Conservation (phyloP, 441 rosid species). For the Gossypium davidsonii region DNA sequence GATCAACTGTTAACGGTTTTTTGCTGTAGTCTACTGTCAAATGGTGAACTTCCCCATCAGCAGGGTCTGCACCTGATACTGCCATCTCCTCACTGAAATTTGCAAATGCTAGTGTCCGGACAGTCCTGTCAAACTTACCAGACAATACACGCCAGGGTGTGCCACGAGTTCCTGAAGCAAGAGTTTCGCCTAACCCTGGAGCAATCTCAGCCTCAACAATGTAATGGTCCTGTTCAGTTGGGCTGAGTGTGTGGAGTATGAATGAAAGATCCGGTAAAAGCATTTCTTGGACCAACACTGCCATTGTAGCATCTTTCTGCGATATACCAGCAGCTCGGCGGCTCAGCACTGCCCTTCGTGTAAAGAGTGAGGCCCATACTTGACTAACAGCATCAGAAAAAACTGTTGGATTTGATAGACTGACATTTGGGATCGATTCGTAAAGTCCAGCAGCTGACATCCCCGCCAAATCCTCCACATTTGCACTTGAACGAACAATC, state of each 20-base stretch:
- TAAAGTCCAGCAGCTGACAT: slow-evolving; percentile 98
- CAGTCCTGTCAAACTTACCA: slow-evolving; percentile 71
- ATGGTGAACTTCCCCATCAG: slow-evolving; percentile 61
- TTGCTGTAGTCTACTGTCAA: slow-evolving; percentile 80
- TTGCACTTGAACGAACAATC: slow-evolving; percentile 95
- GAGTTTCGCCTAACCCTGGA: slow-evolving; percentile 86
- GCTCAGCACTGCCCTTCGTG: slow-evolving; percentile 86
- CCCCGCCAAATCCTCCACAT: slow-evolving; percentile 88
- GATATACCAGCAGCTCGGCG: slow-evolving; percentile 74
- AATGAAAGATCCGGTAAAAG: slow-evolving; percentile 84
- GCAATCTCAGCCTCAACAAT: slow-evolving; percentile 88
- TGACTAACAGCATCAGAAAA: slow-evolving; percentile 59
- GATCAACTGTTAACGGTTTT: slow-evolving; percentile 75
- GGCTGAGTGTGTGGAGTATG: slow-evolving; percentile 89
- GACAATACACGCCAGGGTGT: slow-evolving; percentile 86
- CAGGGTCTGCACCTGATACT: slow-evolving; percentile 55
- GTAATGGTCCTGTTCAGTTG: slow-evolving; percentile 57
- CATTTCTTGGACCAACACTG: slow-evolving; percentile 91
- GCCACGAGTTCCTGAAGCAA: slow-evolving; percentile 92
- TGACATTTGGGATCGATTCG: slow-evolving; percentile 89
- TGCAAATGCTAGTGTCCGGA: slow-evolving; percentile 70
- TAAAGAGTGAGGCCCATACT: slow-evolving; percentile 96
- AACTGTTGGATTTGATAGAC: slow-evolving; percentile 52
- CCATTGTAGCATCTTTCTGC: slow-evolving; percentile 86
- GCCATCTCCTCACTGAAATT: slow-evolving; percentile 85